phyloP scores from a whole-genome alignment of 495 filamentous ascomycete species.

The Aspergillus haitiensis region DNA sequence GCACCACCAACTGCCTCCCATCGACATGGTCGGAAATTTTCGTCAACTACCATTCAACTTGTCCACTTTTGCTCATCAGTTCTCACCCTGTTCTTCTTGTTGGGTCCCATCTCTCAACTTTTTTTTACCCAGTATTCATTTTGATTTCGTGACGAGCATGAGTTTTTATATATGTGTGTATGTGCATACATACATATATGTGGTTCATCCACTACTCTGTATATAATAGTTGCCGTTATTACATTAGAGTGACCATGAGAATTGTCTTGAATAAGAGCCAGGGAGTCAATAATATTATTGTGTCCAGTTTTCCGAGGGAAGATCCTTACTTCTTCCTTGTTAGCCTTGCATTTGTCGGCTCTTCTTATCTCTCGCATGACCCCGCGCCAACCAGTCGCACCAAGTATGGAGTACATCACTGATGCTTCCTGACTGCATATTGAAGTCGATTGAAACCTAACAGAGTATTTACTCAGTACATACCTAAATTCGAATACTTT shows the following conservation, averaged over 20 bases:
- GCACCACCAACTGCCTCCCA: no score
- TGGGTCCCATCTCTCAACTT: not conserved
- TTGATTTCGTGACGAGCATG: no score
- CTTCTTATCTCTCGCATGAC: slow-evolving; percentile 11
- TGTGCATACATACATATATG: no score
- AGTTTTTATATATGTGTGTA: no score
- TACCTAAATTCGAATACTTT: not conserved
- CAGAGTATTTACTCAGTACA: not conserved
- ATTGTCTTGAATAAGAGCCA: no score
- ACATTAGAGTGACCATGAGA: no score
- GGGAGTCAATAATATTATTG: no score
- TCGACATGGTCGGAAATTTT: not conserved
- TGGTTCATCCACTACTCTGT: no score
- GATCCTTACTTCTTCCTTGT: no score
- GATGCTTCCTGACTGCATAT: not conserved
- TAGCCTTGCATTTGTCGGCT: no score
- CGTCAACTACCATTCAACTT: not conserved
- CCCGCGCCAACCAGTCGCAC: not conserved
- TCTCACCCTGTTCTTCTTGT: not conserved
- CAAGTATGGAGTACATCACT: not conserved
- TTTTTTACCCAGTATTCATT: not conserved
- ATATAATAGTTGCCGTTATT: no score
- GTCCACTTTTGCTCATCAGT: not conserved
- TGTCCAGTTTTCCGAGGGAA: no score
- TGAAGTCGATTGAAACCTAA: slow-evolving; percentile 5